Evolutionary conservation across 129 eudicot species (phyloP).

Genomic region (Ambrosia trifida): DNA sequence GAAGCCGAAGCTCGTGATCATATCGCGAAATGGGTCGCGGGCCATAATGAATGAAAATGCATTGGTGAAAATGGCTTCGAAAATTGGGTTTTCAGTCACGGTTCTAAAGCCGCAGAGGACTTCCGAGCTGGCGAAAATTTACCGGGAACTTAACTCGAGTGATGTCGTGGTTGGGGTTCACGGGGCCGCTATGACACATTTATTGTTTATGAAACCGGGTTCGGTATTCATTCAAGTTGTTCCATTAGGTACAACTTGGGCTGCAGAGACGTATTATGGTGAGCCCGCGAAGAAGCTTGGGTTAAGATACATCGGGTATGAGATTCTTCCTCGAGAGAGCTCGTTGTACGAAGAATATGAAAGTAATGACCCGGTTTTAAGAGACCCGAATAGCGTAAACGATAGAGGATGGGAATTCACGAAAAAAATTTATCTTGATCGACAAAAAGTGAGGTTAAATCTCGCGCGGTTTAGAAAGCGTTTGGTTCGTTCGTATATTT

Average conservation of each 20-base stretch:
- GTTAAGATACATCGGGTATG: slow-evolving; percentile 68
- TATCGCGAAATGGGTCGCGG: slow-evolving; percentile 81
- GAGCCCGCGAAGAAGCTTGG: slow-evolving; percentile 78
- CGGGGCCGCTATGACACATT: slow-evolving; percentile 98
- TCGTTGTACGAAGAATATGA: slow-evolving; percentile 71
- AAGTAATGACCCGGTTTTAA: slow-evolving; percentile 68
- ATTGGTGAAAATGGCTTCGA: slow-evolving; percentile 58
- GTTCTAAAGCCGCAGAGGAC: slow-evolving; percentile 62
- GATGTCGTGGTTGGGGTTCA: slow-evolving; percentile 96
- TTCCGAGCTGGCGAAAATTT: slow-evolving; percentile 72
- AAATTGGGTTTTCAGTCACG: slow-evolving; percentile 68
- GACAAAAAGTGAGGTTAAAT: slow-evolving; percentile 74
- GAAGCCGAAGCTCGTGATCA: slow-evolving; percentile 73
- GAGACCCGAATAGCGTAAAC: slow-evolving; percentile 69
- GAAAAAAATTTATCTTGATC: slow-evolving; percentile 80
- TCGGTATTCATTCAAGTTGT: slow-evolving; percentile 81
- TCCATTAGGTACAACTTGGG: slow-evolving; percentile 94
- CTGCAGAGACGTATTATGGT: slow-evolving; percentile 88
- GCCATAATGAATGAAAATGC: slow-evolving; percentile 67
- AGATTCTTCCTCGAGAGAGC: slow-evolving; percentile 73
- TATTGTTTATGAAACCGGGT: slow-evolving; percentile 77
- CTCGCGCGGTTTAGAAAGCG: slow-evolving; percentile 65
- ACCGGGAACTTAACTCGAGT: slow-evolving; percentile 73
- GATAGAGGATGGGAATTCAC: slow-evolving; percentile 86
- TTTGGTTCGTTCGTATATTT: slow-evolving; percentile 70